Base-by-base conservation (phyloP, 148 eudicot genomes). In the Heliamphora exappendiculata region DNA sequence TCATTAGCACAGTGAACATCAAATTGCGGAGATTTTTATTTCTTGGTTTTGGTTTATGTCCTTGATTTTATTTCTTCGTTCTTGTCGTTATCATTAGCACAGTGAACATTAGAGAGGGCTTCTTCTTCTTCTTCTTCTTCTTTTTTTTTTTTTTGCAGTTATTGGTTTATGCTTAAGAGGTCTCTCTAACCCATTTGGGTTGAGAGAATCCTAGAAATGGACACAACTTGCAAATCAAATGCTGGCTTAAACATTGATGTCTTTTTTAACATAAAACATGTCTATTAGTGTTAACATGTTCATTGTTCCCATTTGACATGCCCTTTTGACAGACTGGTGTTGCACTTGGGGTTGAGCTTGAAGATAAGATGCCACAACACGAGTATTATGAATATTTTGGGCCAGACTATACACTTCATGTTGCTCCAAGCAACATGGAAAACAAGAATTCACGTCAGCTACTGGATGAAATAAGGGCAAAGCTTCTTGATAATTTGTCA, bases 351-450 rank as follows among this genome's bases (percentile, higher is more conserved):
- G 50, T 82, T 75, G 97, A 93, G 55, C 84, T 93, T 55, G 95
- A 88, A 54, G 95, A 93, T 82, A 88, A 87, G 80, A 88, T 93
- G 91, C 97, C 97, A 54, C 93, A 88, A 14, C 88, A 93, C 59
- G 96, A 93, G 85, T 93, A 91, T 65, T 91, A 81, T 79, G 93
- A 91, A 79, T 93, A 93, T 70, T 93, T 91, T 75, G 96, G 98
- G 62, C 96, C 98, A 54, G 98, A 93, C 60, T 93, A 89, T 83
- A 88, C 90, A 45, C 93, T 93, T 58, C 96, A 93, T 77, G 96
- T 93, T 75, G 92, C 93, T 76, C 91, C 96, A 58, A 93, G 98
- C 87, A 93, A 91, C 84, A 91, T 93, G 96, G 96, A 89, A 83
- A 91, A 93, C 81, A 89, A 93, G 82, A 93, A 91, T 68, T 80